phyloP scores from a whole-genome alignment of 192 early-diverging fungal genomes.

The Chytriomyces hyalinus region DNA sequence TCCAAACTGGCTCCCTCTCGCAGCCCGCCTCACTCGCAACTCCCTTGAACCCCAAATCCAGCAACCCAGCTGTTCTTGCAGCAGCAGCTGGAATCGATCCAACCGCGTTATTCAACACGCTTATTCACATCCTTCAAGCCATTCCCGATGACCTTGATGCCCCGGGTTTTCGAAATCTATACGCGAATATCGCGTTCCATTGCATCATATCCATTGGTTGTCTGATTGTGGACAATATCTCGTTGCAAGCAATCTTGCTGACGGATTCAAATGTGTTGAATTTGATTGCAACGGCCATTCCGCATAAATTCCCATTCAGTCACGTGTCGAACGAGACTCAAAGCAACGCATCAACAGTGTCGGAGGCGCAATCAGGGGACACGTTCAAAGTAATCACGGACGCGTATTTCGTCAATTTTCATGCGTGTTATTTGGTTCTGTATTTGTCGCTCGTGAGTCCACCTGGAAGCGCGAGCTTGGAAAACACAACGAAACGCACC shows the following conservation, averaged over 20 bases:
- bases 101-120: not conserved
- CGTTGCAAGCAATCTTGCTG: not conserved
- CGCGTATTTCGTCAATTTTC: not conserved
- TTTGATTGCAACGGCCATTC: not conserved
- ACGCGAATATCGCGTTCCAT: not conserved
- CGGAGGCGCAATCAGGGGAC: not conserved
- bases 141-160: not conserved
- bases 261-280: not conserved
- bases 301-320: not conserved
- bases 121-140: not conserved
- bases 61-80: not conserved
- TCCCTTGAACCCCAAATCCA: not conserved
- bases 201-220: not conserved
- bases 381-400: not conserved
- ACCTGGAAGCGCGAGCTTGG: not conserved
- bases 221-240: not conserved
- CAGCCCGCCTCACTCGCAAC: too few species aligned
- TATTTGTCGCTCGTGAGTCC: conserved; percentile 12
- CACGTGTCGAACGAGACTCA: not conserved
- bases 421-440: not conserved
- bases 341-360: not conserved
- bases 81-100: not conserved
- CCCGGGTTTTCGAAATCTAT: not conserved
- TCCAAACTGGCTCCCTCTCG: too few species aligned
- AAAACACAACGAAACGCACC: not conserved